phyloP scores from a whole-genome alignment of 75 land plant species.

The Isoetes taiwanensis region DNA sequence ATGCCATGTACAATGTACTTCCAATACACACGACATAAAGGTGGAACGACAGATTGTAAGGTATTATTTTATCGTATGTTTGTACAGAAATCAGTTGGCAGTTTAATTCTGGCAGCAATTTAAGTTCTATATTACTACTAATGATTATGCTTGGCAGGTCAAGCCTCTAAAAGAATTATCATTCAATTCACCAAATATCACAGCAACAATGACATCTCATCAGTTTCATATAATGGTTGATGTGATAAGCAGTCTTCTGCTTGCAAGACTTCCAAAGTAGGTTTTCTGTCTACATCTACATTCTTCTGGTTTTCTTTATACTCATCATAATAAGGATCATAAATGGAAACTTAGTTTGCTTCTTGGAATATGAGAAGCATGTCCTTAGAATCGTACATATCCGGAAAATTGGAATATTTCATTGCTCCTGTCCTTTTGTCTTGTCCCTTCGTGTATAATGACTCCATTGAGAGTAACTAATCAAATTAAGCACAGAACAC shows the following conservation, averaged over 20 bases:
- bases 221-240: conserved; percentile 98
- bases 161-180: conserved; percentile 90
- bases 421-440: not conserved
- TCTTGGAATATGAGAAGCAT: too few relatives aligned
- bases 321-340: too few relatives aligned
- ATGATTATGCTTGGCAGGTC: conserved; percentile 40
- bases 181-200: conserved; percentile 89
- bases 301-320: too few relatives aligned
- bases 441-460: not conserved
- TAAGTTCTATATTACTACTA: not conserved
- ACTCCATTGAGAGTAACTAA: too few relatives aligned
- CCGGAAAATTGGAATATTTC: not conserved
- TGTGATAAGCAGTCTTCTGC: conserved; percentile 82
- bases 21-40: conserved; percentile 85
- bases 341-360: too few relatives aligned
- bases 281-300: too few relatives aligned
- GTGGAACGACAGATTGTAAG: conserved; percentile 89
- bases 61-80: too few relatives aligned
- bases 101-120: not conserved
- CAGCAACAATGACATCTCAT: conserved; percentile 98
- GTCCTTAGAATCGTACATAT: not conserved
- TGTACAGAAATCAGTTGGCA: too few relatives aligned
- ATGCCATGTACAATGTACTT: conserved; percentile 98
- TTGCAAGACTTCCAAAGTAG: conserved; percentile 96
- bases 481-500: too few relatives aligned